A percentile compares a stretch with the other conserved stretches of the same genome.
These are phyloP conservation scores for Neospermospora avenae DNA, from an alignment of 2,329 filamentous ascomycete species.

Conservation along the genomic window DNA sequence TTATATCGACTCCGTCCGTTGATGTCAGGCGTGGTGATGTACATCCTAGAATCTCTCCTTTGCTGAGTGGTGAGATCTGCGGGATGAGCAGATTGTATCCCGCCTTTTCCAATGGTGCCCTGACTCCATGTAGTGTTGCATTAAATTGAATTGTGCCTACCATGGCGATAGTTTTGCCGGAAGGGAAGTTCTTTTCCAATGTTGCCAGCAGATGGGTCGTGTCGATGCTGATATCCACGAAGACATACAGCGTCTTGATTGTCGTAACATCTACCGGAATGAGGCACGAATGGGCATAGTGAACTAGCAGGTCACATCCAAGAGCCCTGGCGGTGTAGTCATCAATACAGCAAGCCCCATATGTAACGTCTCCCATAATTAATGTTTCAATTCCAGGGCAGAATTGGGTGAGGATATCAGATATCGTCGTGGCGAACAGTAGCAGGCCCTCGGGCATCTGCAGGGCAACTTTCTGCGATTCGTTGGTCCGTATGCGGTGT, in stretches of 20 bases:
- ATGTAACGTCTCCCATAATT: constrained; percentile 99
- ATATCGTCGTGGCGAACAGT: constrained; percentile 94
- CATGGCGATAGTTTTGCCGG: constrained; percentile 83
- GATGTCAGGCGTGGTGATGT: constrained; percentile 73
- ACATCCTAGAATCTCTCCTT: constrained; percentile 96
- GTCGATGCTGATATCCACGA: constrained; percentile 97
- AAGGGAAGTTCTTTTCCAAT: constrained; percentile 80
- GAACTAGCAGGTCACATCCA: constrained; percentile 89
- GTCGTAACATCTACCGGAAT: constrained; percentile 95
- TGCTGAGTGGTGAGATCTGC: constrained; percentile 88
- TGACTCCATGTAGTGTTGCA: constrained; percentile 86
- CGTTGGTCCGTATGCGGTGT: constrained; percentile 79
- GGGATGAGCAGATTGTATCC: constrained; percentile 86
- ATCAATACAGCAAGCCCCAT: constrained; percentile 97
- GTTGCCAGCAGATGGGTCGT: constrained; percentile 82
- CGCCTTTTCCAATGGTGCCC: constrained; percentile 71
- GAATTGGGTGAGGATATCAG: constrained; percentile 92
- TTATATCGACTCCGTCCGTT: constrained; percentile 63
- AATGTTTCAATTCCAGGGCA: constrained; percentile 88
- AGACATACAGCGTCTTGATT: constrained; percentile 96
- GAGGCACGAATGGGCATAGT: constrained; percentile 95
- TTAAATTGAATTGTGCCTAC: constrained; percentile 99
- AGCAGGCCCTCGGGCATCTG: constrained; percentile 96
- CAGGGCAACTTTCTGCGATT: constrained; percentile 80
- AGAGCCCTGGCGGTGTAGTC: constrained; percentile 94